These are phyloP conservation scores for Chenopodium album DNA, from an alignment of 148 eudicot genomes.

Conservation along the genomic window DNA sequence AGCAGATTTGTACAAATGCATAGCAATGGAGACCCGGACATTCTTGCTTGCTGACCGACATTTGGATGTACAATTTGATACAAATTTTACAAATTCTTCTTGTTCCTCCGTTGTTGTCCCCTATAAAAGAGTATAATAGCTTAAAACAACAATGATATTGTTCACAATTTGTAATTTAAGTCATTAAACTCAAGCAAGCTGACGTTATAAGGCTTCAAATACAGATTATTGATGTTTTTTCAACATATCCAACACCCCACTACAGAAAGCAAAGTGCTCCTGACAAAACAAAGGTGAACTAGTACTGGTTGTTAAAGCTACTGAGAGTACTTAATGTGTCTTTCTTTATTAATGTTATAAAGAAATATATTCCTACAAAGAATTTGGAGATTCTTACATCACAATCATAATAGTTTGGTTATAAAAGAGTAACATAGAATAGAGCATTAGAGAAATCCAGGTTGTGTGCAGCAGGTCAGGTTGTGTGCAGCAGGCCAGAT, in stretches of 20 bases:
- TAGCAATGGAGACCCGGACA: conserved; percentile 45
- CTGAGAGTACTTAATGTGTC: neutral
- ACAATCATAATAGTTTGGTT: too few species aligned
- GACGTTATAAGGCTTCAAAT: neutral
- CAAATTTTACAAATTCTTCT: conserved; percentile 59
- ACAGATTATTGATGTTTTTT: neutral
- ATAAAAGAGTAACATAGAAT: too few species aligned
- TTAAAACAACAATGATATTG: neutral
- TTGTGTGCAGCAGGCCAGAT: too few species aligned
- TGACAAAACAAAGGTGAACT: neutral
- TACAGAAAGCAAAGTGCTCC: neutral
- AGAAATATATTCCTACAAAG: too few species aligned
- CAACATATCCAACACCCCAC: neutral
- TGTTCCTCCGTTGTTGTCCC: conserved; percentile 32
- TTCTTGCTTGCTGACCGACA: conserved; percentile 43
- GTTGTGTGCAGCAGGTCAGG: too few species aligned
- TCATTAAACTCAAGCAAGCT: conserved; percentile 1
- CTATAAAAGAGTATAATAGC: conserved; percentile 40
- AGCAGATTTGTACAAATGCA: conserved; percentile 44
- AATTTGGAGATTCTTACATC: too few species aligned
- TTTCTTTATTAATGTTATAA: neutral
- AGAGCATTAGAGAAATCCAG: too few species aligned
- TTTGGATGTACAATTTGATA: conserved; percentile 53
- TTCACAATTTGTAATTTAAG: neutral
- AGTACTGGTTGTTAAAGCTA: neutral